Evolutionary conservation across 495 filamentous ascomycete genomes (phyloP).

Genomic region (Xylaria castorea): DNA sequence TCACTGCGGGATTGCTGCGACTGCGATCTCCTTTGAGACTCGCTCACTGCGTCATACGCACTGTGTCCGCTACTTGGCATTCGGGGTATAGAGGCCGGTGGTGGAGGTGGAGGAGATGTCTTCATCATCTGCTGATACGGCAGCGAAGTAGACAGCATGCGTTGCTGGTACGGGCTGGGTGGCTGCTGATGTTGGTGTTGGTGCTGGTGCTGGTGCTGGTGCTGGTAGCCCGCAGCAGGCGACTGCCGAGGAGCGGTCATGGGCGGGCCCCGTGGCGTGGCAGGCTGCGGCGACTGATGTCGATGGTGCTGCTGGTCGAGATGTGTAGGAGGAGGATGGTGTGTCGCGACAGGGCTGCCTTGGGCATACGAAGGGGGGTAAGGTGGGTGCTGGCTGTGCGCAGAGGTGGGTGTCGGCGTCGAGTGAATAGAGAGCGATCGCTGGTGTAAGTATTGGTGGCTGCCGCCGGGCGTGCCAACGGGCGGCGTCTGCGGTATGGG

Average conservation of each 20-base stretch:
- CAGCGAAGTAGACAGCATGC: constrained; percentile 45
- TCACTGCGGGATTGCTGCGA: constrained; percentile 57
- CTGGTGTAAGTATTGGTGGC: constrained; percentile 52
- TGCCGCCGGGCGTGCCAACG: constrained; percentile 52
- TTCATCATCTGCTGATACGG: constrained; percentile 43
- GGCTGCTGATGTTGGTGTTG: constrained; percentile 45
- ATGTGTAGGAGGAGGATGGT: constrained; percentile 50
- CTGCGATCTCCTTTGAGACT: constrained; percentile 44
- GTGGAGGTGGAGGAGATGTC: constrained; percentile 43
- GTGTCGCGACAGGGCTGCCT: constrained; percentile 59
- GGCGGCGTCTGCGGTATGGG: constrained; percentile 60
- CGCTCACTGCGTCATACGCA: constrained; percentile 49
- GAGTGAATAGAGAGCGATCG: constrained; percentile 58
- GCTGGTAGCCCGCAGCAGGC: constrained; percentile 39
- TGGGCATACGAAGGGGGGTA: constrained; percentile 57
- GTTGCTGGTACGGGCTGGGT: constrained; percentile 61
- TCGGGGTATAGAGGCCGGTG: constrained; percentile 53
- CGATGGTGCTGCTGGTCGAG: constrained; percentile 52
- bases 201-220: too few relatives aligned
- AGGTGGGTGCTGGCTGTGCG: constrained; percentile 58
- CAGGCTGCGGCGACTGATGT: constrained; percentile 59
- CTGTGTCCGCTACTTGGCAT: constrained; percentile 52
- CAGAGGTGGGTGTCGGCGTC: constrained; percentile 64
- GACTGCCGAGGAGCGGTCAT: constrained; percentile 51
- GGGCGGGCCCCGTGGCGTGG: constrained; percentile 62